Base-by-base conservation (phyloP, 805 yeast genomes). In the Candida ipomoeae region DNA sequence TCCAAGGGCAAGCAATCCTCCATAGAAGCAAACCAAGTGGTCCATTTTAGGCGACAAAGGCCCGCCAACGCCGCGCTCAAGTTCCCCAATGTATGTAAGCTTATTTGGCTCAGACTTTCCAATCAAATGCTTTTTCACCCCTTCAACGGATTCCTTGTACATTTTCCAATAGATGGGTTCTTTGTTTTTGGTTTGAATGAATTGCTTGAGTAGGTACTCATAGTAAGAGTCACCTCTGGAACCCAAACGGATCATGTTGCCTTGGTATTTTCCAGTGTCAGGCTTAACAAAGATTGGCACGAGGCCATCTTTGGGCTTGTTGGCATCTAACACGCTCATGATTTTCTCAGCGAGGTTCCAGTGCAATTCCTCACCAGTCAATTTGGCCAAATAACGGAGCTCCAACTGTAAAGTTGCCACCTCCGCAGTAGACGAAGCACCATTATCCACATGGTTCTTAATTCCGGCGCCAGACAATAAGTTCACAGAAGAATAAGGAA, bases 181-280 rank as follows among this genome's bases (percentile, higher is more conserved):
- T 53, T 73, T 65, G 61, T 80, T 79, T 49, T 76, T 75, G 1
- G 97, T 89, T 66, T 87, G 91, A 56, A 91, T 68, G 61, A 85
- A 88, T 67, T 89, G 96, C 66, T 90, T 90, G 56, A 90, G 73
- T 41, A 91, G 71, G 64, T 89, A 89, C 69, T 91, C 97, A 63
- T 91, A 90, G 65, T 90, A 91, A 0, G 96, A 88, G 67, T 90
- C 97, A 44, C 96, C 97, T 58, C 97, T 77, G 0, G 96, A 86
- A 0, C 97, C 97, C 49, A 91, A 70, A 55, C 97, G 78, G 53
- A 92, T 88, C 48, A 79, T 67, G 1, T 63, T 59, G 0, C 89
- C 89, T 52, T 73, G 79, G 65, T 80, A 89, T 53, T 73, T 70
- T 5, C 94, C 97, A 0, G 85, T 78, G 39, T 82, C 84, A 7